Evolutionary conservation across 805 yeast species (phyloP).

Genomic region (Myxozyma udenii): DNA sequence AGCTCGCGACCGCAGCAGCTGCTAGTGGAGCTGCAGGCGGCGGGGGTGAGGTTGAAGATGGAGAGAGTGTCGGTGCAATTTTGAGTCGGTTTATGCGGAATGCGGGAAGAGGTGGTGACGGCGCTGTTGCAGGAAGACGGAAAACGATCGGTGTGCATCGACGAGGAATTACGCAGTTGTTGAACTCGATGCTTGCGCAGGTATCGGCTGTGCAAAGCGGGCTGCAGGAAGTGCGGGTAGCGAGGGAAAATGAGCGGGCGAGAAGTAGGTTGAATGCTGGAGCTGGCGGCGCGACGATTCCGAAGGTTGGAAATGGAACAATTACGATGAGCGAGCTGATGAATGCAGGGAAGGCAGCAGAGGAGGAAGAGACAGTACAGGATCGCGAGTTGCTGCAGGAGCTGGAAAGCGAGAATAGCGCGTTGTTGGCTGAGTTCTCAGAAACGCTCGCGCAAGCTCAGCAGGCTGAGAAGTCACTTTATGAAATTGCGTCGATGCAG

Average conservation of each 20-base stretch:
- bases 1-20: slow-evolving; percentile 27
- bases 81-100: too few relatives aligned
- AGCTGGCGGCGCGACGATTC: neutral
- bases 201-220: slow-evolving; percentile 38
- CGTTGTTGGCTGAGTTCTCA: slow-evolving; percentile 40
- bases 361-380: neutral
- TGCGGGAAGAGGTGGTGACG: slow-evolving; percentile 26
- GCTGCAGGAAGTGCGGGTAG: slow-evolving; percentile 39
- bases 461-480: slow-evolving; percentile 42
- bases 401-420: slow-evolving; percentile 39
- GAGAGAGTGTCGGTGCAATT: neutral
- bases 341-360: neutral
- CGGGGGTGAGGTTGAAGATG: neutral
- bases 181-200: slow-evolving; percentile 36
- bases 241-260: slow-evolving; percentile 34
- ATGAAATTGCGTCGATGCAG: slow-evolving; percentile 71
- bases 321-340: neutral
- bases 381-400: slow-evolving; percentile 32
- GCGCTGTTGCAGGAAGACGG: slow-evolving; percentile 15
- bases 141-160: slow-evolving; percentile 38
- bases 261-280: slow-evolving; percentile 23
- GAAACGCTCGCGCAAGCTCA: slow-evolving; percentile 40
- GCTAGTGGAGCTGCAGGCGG: neutral
- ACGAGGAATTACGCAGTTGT: slow-evolving; percentile 39
- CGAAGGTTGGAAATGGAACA: slow-evolving; percentile 1